Evolutionary conservation across 192 early-diverging fungal species (phyloP).

Genomic region (Coemansia sp.): DNA sequence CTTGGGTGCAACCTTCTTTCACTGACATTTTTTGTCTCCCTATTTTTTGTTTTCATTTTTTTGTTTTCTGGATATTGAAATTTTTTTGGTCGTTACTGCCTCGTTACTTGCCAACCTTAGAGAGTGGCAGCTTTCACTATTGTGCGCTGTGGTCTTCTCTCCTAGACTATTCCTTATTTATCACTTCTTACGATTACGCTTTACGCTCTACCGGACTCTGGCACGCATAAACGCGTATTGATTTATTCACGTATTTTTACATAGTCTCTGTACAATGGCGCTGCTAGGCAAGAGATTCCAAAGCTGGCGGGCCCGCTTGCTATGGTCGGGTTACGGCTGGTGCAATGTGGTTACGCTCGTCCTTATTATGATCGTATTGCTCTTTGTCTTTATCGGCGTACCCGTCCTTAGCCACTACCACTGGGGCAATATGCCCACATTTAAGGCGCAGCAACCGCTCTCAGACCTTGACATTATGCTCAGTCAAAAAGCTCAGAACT

Average conservation of each 20-base stretch:
- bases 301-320: conserved; percentile 43
- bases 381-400: conserved; percentile 57
- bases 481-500: conserved; percentile 27
- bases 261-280: conserved; percentile 11
- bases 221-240: background rate
- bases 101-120: background rate
- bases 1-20: background rate
- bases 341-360: conserved; percentile 55
- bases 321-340: conserved; percentile 60
- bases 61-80: background rate
- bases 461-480: conserved; percentile 49
- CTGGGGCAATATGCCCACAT: conserved; percentile 44
- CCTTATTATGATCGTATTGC: conserved; percentile 48
- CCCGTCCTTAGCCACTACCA: conserved; percentile 55
- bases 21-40: background rate
- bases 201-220: background rate
- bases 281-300: conserved; percentile 38
- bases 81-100: conserved; percentile 1
- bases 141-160: conserved; percentile 2
- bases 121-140: background rate
- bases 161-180: background rate
- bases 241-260: background rate
- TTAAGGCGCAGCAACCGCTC: conserved; percentile 13
- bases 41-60: conserved; percentile 1
- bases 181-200: background rate